phyloP scores from a whole-genome alignment of 73 alveolate genomes.

The Loxodes magnus region DNA sequence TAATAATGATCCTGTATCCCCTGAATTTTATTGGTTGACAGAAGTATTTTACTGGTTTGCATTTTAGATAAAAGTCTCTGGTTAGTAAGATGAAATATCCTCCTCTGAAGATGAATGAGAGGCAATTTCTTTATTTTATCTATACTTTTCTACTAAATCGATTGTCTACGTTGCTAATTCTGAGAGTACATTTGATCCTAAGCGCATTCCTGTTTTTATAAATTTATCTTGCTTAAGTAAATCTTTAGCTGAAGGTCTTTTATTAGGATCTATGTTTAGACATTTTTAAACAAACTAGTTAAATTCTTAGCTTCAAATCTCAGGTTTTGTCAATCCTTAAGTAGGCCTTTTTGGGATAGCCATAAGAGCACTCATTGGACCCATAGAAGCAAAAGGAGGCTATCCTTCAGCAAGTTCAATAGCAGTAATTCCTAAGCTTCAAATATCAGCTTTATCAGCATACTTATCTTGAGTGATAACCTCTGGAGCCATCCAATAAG shows the following conservation, averaged over 20 bases:
- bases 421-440: conserved; percentile 94
- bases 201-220: conserved; percentile 37
- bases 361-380: conserved; percentile 81
- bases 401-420: conserved; percentile 98
- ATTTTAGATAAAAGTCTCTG: too few species aligned
- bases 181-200: conserved; percentile 41
- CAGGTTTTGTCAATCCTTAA: conserved; percentile 65
- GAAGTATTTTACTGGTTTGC: neutral
- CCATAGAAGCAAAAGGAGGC: conserved; percentile 87
- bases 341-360: conserved; percentile 81
- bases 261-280: conserved; percentile 76
- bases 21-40: too few species aligned
- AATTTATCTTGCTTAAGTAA: conserved; percentile 79
- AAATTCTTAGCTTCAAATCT: conserved; percentile 83
- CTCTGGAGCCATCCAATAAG: conserved; percentile 98
- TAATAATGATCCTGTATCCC: conserved; percentile 7
- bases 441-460: conserved; percentile 70
- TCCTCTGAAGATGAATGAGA: conserved; percentile 20
- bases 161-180: conserved; percentile 55
- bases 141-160: conserved; percentile 50
- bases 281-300: conserved; percentile 82
- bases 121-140: conserved; percentile 15
- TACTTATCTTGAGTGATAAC: conserved; percentile 45
- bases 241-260: conserved; percentile 92
- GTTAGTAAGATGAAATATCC: conserved; percentile 18